These are phyloP conservation scores for Nephelium lappaceum DNA, from an alignment of 345 rosid species.

Conservation along the genomic window DNA sequence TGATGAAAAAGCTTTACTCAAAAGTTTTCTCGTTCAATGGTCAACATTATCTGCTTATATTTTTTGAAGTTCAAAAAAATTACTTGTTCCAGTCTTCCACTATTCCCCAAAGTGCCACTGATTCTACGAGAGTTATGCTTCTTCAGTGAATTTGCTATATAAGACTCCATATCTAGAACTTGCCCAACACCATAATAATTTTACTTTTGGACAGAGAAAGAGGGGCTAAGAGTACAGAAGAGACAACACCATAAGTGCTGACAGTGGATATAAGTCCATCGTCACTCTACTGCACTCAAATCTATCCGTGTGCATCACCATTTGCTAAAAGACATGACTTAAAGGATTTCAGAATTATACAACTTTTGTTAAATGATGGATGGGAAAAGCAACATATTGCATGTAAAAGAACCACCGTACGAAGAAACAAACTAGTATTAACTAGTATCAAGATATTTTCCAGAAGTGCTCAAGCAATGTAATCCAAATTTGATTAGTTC, in stretches of 20 bases:
- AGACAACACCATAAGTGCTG: neutral
- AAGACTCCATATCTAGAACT: neutral
- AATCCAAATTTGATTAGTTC: neutral
- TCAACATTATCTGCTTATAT: too few species aligned
- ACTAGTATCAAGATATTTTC: neutral
- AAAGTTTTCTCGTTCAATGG: neutral
- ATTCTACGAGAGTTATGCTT: neutral
- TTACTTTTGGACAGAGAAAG: too few species aligned
- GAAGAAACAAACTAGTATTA: neutral
- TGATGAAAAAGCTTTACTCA: neutral
- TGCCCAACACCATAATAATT: neutral
- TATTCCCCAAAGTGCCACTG: too few species aligned
- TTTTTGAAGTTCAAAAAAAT: neutral
- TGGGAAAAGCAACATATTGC: neutral
- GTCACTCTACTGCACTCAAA: neutral
- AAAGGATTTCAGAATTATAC: neutral
- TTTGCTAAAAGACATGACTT: too few species aligned
- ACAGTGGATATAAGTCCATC: neutral
- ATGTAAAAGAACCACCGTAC: neutral
- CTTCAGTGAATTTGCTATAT: neutral
- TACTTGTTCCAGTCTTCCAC: neutral
- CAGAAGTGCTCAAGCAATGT: neutral
- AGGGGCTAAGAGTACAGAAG: too few species aligned
- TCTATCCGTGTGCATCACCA: neutral
- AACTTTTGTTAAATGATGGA: neutral